Percentiles rank a stretch among this genome's conserved stretches.
These are phyloP conservation scores for Podila epicladia DNA, from an alignment of 192 early-diverging fungal species.

Conservation along the genomic window DNA sequence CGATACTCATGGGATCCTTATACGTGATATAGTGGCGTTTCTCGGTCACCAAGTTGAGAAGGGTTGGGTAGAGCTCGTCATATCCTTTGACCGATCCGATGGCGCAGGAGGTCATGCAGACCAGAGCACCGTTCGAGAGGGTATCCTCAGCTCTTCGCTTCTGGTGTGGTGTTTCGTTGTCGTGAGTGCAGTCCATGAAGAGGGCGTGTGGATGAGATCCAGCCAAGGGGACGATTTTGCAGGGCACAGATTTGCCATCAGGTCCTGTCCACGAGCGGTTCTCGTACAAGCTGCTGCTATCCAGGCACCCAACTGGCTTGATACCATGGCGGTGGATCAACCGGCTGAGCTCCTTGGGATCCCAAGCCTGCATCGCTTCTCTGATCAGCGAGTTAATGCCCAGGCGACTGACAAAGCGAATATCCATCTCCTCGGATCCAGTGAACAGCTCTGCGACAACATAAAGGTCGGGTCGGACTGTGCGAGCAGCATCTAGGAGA, in stretches of 20 bases:
- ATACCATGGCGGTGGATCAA: conserved; percentile 92
- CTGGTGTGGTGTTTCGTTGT: conserved; percentile 96
- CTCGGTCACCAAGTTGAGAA: conserved; percentile 92
- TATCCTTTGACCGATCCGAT: conserved; percentile 98
- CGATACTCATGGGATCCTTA: conserved; percentile 60
- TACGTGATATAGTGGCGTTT: conserved; percentile 78
- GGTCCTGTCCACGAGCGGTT: conserved; percentile 42
- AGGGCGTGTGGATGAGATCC: conserved; percentile 91
- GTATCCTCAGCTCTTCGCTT: conserved; percentile 90
- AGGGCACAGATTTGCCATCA: conserved; percentile 54
- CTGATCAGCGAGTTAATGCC: conserved; percentile 98
- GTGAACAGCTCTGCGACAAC: conserved; percentile 99
- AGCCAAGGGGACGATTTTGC: conserved; percentile 73
- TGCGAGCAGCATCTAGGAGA: conserved; percentile 88
- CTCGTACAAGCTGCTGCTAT: conserved; percentile 69
- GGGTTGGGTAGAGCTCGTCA: conserved; percentile 91
- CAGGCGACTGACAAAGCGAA: conserved; percentile 89
- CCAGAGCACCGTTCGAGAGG: conserved; percentile 90
- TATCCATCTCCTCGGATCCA: conserved; percentile 95
- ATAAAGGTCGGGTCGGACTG: conserved; percentile 89
- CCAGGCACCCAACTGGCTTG: conserved; percentile 90
- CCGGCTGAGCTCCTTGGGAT: conserved; percentile 87
- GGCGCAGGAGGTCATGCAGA: conserved; percentile 90
- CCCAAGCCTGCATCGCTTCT: conserved; percentile 99
- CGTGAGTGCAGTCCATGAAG: conserved; percentile 99